Evolutionary conservation across 192 early-diverging fungal species (phyloP).

Genomic region (Linnemannia schmuckeri): DNA sequence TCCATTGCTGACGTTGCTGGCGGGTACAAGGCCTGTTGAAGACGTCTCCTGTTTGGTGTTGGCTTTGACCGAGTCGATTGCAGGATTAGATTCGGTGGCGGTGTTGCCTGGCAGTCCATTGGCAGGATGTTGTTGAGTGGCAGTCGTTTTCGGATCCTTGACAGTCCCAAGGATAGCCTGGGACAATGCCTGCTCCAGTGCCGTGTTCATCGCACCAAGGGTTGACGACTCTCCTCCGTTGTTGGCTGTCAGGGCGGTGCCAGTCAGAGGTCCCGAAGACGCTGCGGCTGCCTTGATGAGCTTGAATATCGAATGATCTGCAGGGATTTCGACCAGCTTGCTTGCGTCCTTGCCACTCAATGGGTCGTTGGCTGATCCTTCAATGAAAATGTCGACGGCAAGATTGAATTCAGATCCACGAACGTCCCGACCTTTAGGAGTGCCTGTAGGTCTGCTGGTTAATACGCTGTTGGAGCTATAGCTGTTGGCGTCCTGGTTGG

Average conservation of each 20-base stretch:
- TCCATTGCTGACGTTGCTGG: neutral
- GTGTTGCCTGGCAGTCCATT: neutral
- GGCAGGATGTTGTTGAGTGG: neutral
- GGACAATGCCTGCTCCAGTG: neutral
- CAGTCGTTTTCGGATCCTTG: neutral
- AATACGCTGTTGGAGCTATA: neutral
- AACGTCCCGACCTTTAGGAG: neutral
- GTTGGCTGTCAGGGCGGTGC: neutral
- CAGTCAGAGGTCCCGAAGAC: neutral
- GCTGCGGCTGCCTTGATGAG: neutral
- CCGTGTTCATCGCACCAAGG: neutral
- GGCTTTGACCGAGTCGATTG: neutral
- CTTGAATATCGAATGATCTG: neutral
- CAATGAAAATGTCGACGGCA: neutral
- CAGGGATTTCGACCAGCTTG: neutral
- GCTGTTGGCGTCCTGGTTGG: neutral
- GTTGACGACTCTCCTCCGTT: neutral
- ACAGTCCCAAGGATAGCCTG: conserved; percentile 3
- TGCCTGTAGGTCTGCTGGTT: neutral
- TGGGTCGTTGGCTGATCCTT: neutral
- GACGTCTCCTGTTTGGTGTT: neutral
- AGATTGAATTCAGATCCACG: neutral
- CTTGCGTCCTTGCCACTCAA: neutral
- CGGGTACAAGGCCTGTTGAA: neutral
- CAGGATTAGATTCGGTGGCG: neutral